A percentile compares a stretch with the other conserved stretches of the same genome.
Conservation (phyloP, 2,329 filamentous ascomycete genomes). For the Dichotomopilus funicola region DNA sequence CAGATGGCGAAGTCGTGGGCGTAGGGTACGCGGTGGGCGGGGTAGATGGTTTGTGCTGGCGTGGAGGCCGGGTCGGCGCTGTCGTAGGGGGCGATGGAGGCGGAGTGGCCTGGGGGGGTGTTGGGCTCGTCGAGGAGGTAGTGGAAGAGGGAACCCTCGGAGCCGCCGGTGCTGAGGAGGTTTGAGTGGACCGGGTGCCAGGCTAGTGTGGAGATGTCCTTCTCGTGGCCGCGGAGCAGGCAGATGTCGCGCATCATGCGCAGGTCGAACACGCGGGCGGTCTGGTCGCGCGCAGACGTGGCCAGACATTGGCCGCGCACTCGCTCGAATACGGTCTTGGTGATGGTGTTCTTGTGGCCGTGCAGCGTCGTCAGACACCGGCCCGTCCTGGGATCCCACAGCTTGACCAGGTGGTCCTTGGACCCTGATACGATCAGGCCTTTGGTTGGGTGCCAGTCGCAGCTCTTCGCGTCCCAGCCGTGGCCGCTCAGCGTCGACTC, state of each 20-base stretch:
- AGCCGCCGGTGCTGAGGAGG: slow-evolving; percentile 81
- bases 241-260: slow-evolving; percentile 98
- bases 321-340: slow-evolving; percentile 84
- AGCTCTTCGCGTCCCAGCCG: slow-evolving; percentile 94
- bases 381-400: slow-evolving; percentile 93
- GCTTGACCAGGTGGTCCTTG: slow-evolving; percentile 94
- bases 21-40: slow-evolving; percentile 77
- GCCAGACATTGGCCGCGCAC: slow-evolving; percentile 79
- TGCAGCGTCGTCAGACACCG: slow-evolving; percentile 89
- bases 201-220: slow-evolving; percentile 84
- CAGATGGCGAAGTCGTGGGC: slow-evolving; percentile 95
- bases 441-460: slow-evolving; percentile 96
- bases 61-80: slow-evolving; percentile 71
- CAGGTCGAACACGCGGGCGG: slow-evolving; percentile 86
- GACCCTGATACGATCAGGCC: slow-evolving; percentile 91
- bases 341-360: slow-evolving; percentile 95
- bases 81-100: slow-evolving; percentile 77
- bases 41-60: slow-evolving; percentile 83
- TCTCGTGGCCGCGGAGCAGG: slow-evolving; percentile 88
- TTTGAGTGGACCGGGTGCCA: slow-evolving; percentile 94
- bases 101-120: slow-evolving; percentile 63
- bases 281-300: slow-evolving; percentile 88
- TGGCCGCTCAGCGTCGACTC: slow-evolving; percentile 86
- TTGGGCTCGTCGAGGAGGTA: slow-evolving; percentile 96
- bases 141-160: slow-evolving; percentile 84